Evolutionary conservation across 2,329 filamentous ascomycete species (phyloP), one percentile per base, ranked within the genome.

Genomic region (Colletotrichum camelliae): DNA sequence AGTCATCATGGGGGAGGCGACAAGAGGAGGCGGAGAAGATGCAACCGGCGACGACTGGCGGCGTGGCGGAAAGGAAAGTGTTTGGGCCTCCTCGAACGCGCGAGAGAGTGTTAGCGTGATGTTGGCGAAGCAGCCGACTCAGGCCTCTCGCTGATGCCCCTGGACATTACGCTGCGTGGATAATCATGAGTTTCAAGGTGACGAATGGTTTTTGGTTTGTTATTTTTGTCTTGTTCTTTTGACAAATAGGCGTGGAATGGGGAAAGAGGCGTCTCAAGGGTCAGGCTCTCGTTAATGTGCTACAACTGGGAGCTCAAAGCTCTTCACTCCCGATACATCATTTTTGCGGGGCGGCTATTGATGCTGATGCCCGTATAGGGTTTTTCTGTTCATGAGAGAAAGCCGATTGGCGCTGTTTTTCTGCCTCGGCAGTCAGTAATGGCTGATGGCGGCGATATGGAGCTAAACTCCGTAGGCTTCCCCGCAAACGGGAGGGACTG

Each of bases 1-100:
- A 81, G 92, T 97, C 8, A 93, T 98, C 64, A 90, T 97, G 77
- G 96, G 96, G 74, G 96, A 98, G 85, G 92, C 93, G 2, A 91
- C 92, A 67, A 89, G 93, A 70, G 87, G 94, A 86, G 87, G 90
- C 43, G 88, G 89, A 61, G 89, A 92, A 77, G 86, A 89, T 77
- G 86, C 87, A 4, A 85, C 84, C 4, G 90, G 90, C 5, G 91
- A 93, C 78, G 94, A 95, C 83, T 96, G 94, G 93, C 89, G 94
- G 77, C 89, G 89, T 75, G 89, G 90, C 16, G 90, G 90, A 7
- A 83, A 83, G 74, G 85, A 87, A 62, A 90, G 90, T 77, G 83
- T 92, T 35, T 92, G 91, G 91, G 84, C 85, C 18, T 91, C 90
- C 64, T 84, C 89, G 74, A 92, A 91, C 78, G 91, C 91, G 43